These are phyloP conservation scores for Ganoderma lingzhi DNA, from an alignment of 1,284 basidiomycete genomes.

Conservation along the genomic window DNA sequence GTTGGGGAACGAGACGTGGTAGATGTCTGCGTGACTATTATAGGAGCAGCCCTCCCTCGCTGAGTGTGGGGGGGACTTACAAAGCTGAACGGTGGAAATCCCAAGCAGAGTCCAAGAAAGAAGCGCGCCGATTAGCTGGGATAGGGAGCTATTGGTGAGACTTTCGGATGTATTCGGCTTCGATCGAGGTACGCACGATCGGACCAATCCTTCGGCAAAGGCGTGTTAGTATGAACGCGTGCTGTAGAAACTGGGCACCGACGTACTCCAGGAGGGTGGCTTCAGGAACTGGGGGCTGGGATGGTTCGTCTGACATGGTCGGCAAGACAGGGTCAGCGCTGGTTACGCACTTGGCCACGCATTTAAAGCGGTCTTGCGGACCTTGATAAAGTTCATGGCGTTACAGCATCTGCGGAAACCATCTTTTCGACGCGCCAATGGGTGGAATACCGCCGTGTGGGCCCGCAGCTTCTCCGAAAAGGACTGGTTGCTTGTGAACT, in stretches of 20 bases:
- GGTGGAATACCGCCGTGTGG: neutral
- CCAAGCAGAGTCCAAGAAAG: conserved; percentile 20
- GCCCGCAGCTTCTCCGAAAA: neutral
- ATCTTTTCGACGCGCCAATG: neutral
- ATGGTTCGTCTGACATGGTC: conserved; percentile 9
- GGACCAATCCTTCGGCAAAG: conserved; percentile 10
- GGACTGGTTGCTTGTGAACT: neutral
- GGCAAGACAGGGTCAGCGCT: neutral
- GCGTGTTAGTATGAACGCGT: neutral
- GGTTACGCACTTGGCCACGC: neutral
- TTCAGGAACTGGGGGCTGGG: conserved; percentile 3
- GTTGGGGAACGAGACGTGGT: conserved; percentile 20
- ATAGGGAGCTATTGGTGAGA: neutral
- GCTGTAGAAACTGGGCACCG: neutral
- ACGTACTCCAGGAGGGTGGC: conserved; percentile 9
- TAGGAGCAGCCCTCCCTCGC: neutral
- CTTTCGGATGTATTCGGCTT: neutral
- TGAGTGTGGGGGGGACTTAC: conserved; percentile 5
- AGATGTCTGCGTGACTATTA: conserved; percentile 14
- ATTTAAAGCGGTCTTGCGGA: neutral
- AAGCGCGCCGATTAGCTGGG: conserved; percentile 14
- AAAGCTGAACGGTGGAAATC: conserved; percentile 28
- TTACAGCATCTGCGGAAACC: neutral
- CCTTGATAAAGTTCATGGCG: neutral
- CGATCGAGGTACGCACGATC: conserved; percentile 1